Percentiles rank a stretch among this genome's conserved stretches.
phyloP scores from a whole-genome alignment of 306 rosid genomes.

The Casuarina cunninghamiana region DNA sequence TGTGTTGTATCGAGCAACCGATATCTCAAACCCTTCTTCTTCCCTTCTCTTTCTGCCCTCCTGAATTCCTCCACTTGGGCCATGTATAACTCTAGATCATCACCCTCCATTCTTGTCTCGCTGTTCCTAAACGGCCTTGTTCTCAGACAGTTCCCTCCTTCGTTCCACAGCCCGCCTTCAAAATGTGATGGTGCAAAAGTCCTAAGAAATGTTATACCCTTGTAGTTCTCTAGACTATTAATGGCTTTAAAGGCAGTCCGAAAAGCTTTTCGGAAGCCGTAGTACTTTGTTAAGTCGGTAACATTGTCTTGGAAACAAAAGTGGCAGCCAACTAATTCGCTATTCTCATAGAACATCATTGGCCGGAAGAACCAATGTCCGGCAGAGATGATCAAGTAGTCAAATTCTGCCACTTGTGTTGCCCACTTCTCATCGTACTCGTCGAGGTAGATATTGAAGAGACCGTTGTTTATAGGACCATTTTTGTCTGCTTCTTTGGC shows the following conservation, averaged over 20 bases:
- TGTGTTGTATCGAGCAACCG: slow-evolving; percentile 70
- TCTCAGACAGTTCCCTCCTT: slow-evolving; percentile 79
- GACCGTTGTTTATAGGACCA: slow-evolving; percentile 57
- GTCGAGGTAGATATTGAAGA: slow-evolving; percentile 70
- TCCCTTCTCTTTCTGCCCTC: slow-evolving; percentile 60
- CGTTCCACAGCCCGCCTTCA: slow-evolving; percentile 78
- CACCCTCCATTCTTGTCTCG: slow-evolving; percentile 61
- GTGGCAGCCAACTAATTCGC: slow-evolving; percentile 63
- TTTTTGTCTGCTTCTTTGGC: slow-evolving; percentile 40
- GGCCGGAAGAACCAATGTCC: slow-evolving; percentile 87
- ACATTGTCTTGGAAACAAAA: slow-evolving; percentile 60
- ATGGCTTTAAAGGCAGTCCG: slow-evolving; percentile 67
- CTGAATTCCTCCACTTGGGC: slow-evolving; percentile 76
- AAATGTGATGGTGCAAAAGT: slow-evolving; percentile 83
- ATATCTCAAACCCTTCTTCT: slow-evolving; percentile 50
- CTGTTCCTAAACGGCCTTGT: slow-evolving; percentile 67
- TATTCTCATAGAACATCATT: slow-evolving; percentile 50
- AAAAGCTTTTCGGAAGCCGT: slow-evolving; percentile 69
- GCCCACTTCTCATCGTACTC: slow-evolving; percentile 72
- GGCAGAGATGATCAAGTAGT: slow-evolving; percentile 60
- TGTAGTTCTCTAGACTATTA: slow-evolving; percentile 47
- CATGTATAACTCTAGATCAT: slow-evolving; percentile 63
- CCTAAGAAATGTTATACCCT: slow-evolving; percentile 65
- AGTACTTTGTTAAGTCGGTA: slow-evolving; percentile 59
- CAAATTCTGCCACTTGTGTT: slow-evolving; percentile 50